Conservation (phyloP, 1,284 basidiomycete species). For the Tremellales sp. region DNA sequence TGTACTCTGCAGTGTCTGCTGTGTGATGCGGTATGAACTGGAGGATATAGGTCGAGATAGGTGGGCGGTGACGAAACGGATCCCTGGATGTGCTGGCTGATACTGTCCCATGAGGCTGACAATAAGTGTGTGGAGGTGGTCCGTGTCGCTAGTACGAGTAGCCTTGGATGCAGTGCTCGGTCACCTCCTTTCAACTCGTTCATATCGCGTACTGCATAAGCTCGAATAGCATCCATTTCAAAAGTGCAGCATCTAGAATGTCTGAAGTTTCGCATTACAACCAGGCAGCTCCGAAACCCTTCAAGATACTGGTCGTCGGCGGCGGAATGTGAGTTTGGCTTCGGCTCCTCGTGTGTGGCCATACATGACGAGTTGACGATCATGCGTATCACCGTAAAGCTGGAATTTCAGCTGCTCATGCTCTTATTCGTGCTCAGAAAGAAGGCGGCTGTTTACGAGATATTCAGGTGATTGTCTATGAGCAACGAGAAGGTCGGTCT, state of each 20-base stretch:
- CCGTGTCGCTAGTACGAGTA: too few species aligned
- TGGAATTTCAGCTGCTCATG: slow-evolving; percentile 14
- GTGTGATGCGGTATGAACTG: neutral
- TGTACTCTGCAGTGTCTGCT: slow-evolving; percentile 6
- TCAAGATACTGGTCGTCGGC: slow-evolving; percentile 15
- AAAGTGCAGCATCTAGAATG: too few species aligned
- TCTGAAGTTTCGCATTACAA: neutral
- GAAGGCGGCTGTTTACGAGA: slow-evolving; percentile 1
- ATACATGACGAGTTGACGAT: too few species aligned
- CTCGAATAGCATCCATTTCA: too few species aligned
- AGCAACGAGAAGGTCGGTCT: slow-evolving; percentile 1
- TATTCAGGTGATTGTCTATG: slow-evolving; percentile 10
- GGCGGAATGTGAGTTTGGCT: slow-evolving; percentile 15
- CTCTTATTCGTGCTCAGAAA: slow-evolving; percentile 7
- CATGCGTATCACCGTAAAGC: slow-evolving; percentile 1
- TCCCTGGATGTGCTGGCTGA: slow-evolving; percentile 4
- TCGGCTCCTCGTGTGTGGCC: too few species aligned
- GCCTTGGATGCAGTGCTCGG: too few species aligned
- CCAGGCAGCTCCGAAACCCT: neutral
- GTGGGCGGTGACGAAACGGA: neutral
- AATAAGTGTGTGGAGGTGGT: too few species aligned
- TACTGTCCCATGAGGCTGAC: too few species aligned
- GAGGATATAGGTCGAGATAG: neutral
- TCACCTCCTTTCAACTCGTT: too few species aligned
- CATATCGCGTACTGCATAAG: too few species aligned